Evolutionary conservation across 2,329 filamentous ascomycete genomes (phyloP), one percentile per base, ranked within the genome.

Genomic region (Raffaelea ambrosiae): DNA sequence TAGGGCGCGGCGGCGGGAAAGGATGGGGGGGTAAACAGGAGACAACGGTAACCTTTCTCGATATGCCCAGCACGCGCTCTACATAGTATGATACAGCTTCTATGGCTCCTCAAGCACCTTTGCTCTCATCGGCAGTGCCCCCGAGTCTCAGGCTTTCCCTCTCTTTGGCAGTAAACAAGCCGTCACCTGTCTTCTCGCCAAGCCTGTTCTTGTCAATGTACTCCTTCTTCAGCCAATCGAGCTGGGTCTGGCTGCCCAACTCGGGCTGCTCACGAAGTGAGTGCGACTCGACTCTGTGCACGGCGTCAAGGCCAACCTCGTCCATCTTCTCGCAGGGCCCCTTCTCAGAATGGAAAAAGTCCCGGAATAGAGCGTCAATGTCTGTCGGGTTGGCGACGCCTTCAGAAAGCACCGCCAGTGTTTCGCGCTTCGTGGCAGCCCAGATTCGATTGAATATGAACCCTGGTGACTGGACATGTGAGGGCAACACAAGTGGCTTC

Each of bases 381-480:
- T 75, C 68, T n/a, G 66, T 59, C 0, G 76, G 71, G 0, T 61
- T 63, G 0, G 67, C 66, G 0, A 78, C 72, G 0, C 66, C 74
- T 44, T 78, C 74, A 0, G 69, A 63, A 3, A 79, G 52, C 10
- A 78, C 72, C 0, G 58, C 66, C 45, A 79, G 51, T 1, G 61
- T 58, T 53, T 79, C 75, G 2, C 75, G 64, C 57, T 79, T 78
- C 16, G 79, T 64, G 0, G 75, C 75, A 0, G 75, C 76, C 74
- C 75, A 79, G 0, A 79, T 57, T 0, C 75, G 69, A 47, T 79
- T 78, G 54, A 76, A 74, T 33, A 79, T 71, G 51, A 78, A 72
- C 0, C 75, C 70, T 0, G 73, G 75, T 0, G 72, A 75, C 51
- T 77, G 68, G 43, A 68, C 70, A 7, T 63, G 54, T 0, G 72